Evolutionary conservation across 1,284 basidiomycete genomes (phyloP), one percentile per base, ranked within the genome.

Genomic region (Puccinia novopanici): DNA sequence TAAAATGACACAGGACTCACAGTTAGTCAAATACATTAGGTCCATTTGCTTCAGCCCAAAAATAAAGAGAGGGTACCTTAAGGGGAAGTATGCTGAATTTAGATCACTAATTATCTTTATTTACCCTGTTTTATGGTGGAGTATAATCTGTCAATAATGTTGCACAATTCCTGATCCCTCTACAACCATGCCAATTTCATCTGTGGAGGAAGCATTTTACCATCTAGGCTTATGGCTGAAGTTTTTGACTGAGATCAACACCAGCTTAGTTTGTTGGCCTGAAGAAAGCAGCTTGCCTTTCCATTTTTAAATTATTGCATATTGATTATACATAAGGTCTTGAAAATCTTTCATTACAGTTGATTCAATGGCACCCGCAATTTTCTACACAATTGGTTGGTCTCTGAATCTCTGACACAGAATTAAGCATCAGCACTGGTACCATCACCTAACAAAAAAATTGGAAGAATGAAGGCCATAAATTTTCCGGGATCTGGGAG

Each of bases 1-100:
- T n/a, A n/a, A n/a, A n/a, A n/a, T n/a, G n/a, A 8, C 84, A 81
- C 13, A 84, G 83, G 0, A 88, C 88, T 72, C 87, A 78, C 0
- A 85, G 24, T 17, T 24, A 6, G 4, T 42, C 17, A 3, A 3
- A 30, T n/a, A 65, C 3, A 3, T 24, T 5, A 34, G 48, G 12
- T 75, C 30, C 73, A 55, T 61, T 19, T 75, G 57, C 40, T 75
- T 55, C 40, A 37, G 22, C 3, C 73, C 73, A 30, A 42, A 75
- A 22, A 42, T 55, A 40, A 75, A 75, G 13, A 75, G 6, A 15
- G 73, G 73, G 27, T 75, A 75, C 1, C 54, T n/a, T 19, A 75
- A 48, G 4, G 73, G 54, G 17, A 75, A 75, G 34, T 75, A 75
- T 1, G 34, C 42, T 24, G 73, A 63, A 34, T 75, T 55, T 19